Evolutionary conservation across 2,329 filamentous ascomycete genomes (phyloP).

Genomic region (Colletotrichum higginsianum): DNA sequence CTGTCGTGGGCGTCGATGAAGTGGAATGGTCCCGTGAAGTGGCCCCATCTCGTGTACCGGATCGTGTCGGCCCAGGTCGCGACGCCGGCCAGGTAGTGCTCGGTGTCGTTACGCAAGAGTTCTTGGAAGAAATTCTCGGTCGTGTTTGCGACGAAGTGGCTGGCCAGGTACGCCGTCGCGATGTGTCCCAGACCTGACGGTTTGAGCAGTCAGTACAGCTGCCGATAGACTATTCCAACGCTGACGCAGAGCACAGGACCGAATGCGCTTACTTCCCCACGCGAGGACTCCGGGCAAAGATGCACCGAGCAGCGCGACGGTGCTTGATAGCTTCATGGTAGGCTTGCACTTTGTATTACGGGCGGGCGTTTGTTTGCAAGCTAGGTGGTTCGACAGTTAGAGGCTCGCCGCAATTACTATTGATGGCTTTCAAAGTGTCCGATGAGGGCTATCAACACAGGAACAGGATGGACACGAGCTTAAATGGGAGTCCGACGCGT

Average conservation of each 20-base stretch:
- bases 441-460: background rate
- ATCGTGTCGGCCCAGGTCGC: constrained; percentile 79
- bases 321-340: constrained; percentile 50
- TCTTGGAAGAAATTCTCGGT: constrained; percentile 71
- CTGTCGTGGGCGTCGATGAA: constrained; percentile 79
- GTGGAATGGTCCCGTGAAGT: constrained; percentile 75
- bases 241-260: background rate
- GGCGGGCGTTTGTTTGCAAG: background rate
- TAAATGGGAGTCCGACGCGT: constrained; percentile 37
- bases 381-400: background rate
- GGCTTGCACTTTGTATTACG: constrained; percentile 1
- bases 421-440: background rate
- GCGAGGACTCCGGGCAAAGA: constrained; percentile 53
- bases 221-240: too few relatives aligned
- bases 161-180: constrained; percentile 75
- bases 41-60: constrained; percentile 75
- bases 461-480: constrained; percentile 10
- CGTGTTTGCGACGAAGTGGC: constrained; percentile 69
- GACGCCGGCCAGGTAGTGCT: constrained; percentile 73
- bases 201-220: constrained; percentile 30
- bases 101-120: constrained; percentile 68
- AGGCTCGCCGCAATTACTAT: background rate
- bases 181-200: constrained; percentile 73
- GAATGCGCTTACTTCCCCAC: constrained; percentile 58
- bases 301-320: constrained; percentile 49